Conservation (phyloP, 106 monocot species). For the Dendrobium officinale region DNA sequence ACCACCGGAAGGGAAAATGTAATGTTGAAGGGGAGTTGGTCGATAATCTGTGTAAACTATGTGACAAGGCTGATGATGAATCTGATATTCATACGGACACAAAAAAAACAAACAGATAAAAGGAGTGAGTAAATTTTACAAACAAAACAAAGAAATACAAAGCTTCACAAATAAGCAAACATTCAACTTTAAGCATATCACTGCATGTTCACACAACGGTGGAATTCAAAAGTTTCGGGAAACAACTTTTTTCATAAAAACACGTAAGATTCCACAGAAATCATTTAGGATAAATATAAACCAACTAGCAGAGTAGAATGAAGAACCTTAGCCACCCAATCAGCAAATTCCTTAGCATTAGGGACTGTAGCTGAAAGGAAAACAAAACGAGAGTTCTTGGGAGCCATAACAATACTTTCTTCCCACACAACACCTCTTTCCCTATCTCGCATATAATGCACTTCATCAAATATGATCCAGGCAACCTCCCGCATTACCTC, state of each 20-base stretch:
- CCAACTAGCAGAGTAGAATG: background rate
- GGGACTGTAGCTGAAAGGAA: conserved; percentile 98
- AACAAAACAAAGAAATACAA: background rate
- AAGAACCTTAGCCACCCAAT: conserved; percentile 94
- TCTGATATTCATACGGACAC: conserved; percentile 32
- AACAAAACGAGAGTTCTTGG: conserved; percentile 82
- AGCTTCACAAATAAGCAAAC: background rate
- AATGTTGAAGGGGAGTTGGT: conserved; percentile 93
- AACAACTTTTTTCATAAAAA: background rate
- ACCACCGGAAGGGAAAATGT: conserved; percentile 89
- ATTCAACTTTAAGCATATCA: background rate
- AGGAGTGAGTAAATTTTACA: background rate
- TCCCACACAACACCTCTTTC: conserved; percentile 99
- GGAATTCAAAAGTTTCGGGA: background rate
- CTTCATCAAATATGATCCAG: conserved; percentile 98
- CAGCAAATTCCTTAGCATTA: conserved; percentile 97
- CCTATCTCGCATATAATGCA: conserved; percentile 96
- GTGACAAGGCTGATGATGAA: conserved; percentile 92
- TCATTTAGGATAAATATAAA: background rate
- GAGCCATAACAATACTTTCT: conserved; percentile 98
- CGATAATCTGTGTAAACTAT: conserved; percentile 98
- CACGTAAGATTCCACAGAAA: background rate
- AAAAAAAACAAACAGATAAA: background rate
- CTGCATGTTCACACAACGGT: background rate
- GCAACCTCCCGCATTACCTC: conserved; percentile 91